Evolutionary conservation across 495 filamentous ascomycete species (phyloP), one percentile per base, ranked within the genome.

Genomic region (Pyrenula massariospora): DNA sequence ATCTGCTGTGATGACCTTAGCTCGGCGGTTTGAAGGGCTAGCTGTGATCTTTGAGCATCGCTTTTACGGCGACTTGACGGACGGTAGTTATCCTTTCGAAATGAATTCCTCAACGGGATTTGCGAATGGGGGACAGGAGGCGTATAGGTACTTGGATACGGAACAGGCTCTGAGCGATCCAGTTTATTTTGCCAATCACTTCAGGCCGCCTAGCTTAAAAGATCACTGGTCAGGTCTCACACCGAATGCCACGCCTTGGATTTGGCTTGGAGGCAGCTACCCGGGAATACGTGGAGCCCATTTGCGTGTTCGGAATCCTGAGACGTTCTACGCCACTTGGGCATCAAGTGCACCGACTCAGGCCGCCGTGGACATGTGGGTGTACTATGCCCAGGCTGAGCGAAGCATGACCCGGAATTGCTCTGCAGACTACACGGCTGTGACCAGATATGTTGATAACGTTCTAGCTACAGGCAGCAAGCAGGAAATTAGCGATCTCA

Each of bases 11-110:
- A 20, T 60, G 20, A 57, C 77, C 47, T 62, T 82, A 21, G 55
- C 71, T 48, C 68, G 77, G 25, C n/a, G 22, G 20, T 76, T 79
- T 53, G 64, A 69, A 12, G 80, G 71, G 0, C 68, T 83, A 25
- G 80, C 78, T 1, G 78, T 83, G 31, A 64, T 76, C 1, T 83
- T 80, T 80, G 80, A 83, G 60, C 80, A 83, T 58, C 65, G 80
- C 50, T 78, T 78, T 55, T 79, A 81, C 55, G 79, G 79, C 52
- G 31, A 42, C 31, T 42, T 42, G 31, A 42, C 31, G 31, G 31
- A 42, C 5, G 65, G 75, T 2, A 81, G 78, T 1, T 58, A 71
- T 12, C 80, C 79, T 0, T 77, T 66, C 54, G 66, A 71, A 3
- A 66, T 83, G 19, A 68, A 62, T 56, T 56, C 62, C 1, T 58